These are phyloP conservation scores for Penicillium bialowiezense DNA, from an alignment of 495 filamentous ascomycete genomes.

Conservation along the genomic window DNA sequence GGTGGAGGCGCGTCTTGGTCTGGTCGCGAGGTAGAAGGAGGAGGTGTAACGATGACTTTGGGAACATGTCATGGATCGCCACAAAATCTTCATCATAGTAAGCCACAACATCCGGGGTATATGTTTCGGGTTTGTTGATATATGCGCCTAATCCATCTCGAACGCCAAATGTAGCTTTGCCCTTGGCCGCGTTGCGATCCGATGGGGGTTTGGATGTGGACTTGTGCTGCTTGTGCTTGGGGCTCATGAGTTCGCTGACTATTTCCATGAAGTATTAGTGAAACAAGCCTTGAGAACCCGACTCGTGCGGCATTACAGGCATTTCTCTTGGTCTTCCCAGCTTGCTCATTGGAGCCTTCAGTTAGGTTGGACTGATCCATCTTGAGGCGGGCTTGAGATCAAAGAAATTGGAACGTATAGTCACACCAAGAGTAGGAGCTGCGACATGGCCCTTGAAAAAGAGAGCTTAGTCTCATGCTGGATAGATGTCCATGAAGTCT, in stretches of 20 bases:
- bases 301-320: slow-evolving; percentile 32
- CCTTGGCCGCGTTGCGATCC: slow-evolving; percentile 22
- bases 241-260: slow-evolving; percentile 70
- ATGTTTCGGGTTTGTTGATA: slow-evolving; percentile 63
- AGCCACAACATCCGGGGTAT: slow-evolving; percentile 60
- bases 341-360: background rate
- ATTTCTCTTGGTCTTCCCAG: slow-evolving; percentile 36
- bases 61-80: slow-evolving; percentile 76
- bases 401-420: background rate
- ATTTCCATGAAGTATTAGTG: background rate
- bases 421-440: background rate
- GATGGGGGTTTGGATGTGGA: slow-evolving; percentile 22
- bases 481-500: background rate
- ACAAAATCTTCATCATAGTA: slow-evolving; percentile 71
- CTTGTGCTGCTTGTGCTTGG: slow-evolving; percentile 50
- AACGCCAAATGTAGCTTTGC: slow-evolving; percentile 32
- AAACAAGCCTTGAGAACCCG: background rate
- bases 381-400: background rate
- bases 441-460: background rate
- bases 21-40: slow-evolving; percentile 79
- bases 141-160: slow-evolving; percentile 70
- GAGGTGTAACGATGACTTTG: slow-evolving; percentile 80
- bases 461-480: slow-evolving; percentile 1
- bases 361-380: background rate
- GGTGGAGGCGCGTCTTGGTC: slow-evolving; percentile 60